Percentiles rank a stretch among this genome's conserved stretches.
Conservation (phyloP, 768 basidiomycete genomes). For the Leccinum obscurum region DNA sequence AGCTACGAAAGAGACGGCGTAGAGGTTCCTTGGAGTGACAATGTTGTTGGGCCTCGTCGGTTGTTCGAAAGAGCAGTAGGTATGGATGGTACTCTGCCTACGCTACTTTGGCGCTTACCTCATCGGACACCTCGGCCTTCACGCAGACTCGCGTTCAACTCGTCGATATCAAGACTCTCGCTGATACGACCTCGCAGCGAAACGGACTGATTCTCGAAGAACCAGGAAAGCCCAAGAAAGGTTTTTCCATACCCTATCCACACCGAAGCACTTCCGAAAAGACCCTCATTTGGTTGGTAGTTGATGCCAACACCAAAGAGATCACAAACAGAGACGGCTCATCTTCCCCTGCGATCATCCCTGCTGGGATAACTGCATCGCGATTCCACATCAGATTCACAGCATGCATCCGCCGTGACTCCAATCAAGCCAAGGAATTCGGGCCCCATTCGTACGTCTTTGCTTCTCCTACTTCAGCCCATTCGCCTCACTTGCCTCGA, state of each 20-base stretch:
- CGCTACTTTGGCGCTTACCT: too few relatives aligned
- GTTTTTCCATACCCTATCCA: conserved; percentile 40
- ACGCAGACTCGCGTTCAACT: conserved; percentile 5
- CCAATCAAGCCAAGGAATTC: too few relatives aligned
- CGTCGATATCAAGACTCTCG: conserved; percentile 35
- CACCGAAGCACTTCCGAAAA: conserved; percentile 43
- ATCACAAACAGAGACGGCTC: background rate
- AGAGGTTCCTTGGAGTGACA: too few relatives aligned
- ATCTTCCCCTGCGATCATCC: conserved; percentile 4
- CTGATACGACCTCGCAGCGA: conserved; percentile 1
- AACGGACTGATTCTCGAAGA: background rate
- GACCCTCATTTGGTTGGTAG: conserved; percentile 27
- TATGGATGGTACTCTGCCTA: too few relatives aligned
- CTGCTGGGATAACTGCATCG: conserved; percentile 25
- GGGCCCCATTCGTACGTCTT: too few relatives aligned
- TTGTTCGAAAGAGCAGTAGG: too few relatives aligned
- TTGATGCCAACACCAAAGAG: conserved; percentile 9
- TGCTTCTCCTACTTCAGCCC: too few relatives aligned
- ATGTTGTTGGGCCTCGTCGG: too few relatives aligned
- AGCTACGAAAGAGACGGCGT: too few relatives aligned
- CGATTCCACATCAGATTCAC: conserved; percentile 44
- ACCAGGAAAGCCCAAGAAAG: conserved; percentile 5
- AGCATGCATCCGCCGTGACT: conserved; percentile 35
- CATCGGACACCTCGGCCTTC: too few relatives aligned
- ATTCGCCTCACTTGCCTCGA: too few relatives aligned